Evolutionary conservation across 257 asterid species (phyloP).

Genomic region (Nicotiana benthamiana): DNA sequence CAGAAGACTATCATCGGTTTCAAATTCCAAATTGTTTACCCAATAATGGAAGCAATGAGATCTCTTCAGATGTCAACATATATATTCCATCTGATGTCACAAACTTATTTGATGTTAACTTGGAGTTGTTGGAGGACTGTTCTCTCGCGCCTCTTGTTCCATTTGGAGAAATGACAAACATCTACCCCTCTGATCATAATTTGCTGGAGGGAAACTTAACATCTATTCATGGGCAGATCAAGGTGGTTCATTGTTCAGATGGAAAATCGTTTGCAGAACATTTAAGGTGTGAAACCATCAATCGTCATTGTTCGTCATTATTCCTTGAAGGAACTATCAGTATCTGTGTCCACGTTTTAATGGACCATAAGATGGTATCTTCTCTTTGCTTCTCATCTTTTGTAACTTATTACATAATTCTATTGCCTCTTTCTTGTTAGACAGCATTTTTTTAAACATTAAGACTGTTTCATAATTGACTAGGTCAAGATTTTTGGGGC

Average conservation of each 20-base stretch:
- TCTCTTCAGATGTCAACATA: constrained; percentile 37
- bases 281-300: constrained; percentile 11
- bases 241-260: constrained; percentile 46
- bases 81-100: constrained; percentile 36
- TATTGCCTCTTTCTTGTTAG: not conserved
- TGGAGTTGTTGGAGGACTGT: constrained; percentile 15
- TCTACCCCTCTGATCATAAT: constrained; percentile 21
- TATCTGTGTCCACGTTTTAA: constrained; percentile 58
- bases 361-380: constrained; percentile 38
- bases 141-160: constrained; percentile 18
- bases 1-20: constrained; percentile 17
- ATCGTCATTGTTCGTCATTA: constrained; percentile 21
- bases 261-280: constrained; percentile 26
- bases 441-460: constrained; percentile 6
- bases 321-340: constrained; percentile 36
- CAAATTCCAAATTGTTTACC: constrained; percentile 21
- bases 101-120: constrained; percentile 34
- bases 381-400: constrained; percentile 11
- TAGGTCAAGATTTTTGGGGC: constrained; percentile 61
- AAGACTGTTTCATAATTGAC: constrained; percentile 13
- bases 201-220: constrained; percentile 67
- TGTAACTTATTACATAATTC: not conserved
- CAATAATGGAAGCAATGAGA: constrained; percentile 15
- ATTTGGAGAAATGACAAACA: constrained; percentile 22
- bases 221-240: constrained; percentile 54